Evolutionary conservation across 768 basidiomycete species (phyloP).

Genomic region (Amanita pallidorosea): DNA sequence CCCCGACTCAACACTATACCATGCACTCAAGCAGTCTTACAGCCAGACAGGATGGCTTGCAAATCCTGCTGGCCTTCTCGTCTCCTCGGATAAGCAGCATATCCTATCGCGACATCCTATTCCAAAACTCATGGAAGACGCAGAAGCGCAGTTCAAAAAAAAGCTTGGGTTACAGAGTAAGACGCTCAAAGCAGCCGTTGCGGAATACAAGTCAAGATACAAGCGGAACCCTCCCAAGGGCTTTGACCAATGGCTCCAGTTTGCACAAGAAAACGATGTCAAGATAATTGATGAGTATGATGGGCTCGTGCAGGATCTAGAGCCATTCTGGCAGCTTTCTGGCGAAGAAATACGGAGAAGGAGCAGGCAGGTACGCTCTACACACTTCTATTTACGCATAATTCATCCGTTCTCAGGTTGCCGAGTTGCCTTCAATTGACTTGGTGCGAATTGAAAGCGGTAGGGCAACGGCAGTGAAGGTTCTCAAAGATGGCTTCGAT

Average conservation of each 20-base stretch:
- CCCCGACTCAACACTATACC: constrained; percentile 9
- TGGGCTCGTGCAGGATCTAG: constrained; percentile 64
- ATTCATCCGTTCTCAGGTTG: constrained; percentile 34
- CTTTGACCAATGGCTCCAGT: constrained; percentile 86
- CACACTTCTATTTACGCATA: background rate
- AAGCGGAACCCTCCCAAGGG: constrained; percentile 74
- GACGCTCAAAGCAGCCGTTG: constrained; percentile 67
- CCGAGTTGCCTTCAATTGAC: constrained; percentile 74
- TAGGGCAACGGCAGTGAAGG: constrained; percentile 42
- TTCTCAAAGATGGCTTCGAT: constrained; percentile 41
- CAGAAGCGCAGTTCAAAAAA: constrained; percentile 58
- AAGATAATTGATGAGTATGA: constrained; percentile 90
- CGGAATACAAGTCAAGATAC: constrained; percentile 76
- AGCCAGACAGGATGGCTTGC: constrained; percentile 8
- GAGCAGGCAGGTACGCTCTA: constrained; percentile 38
- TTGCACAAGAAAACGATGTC: constrained; percentile 60
- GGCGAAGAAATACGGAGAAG: constrained; percentile 65
- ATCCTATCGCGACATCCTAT: constrained; percentile 58
- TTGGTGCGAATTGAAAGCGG: constrained; percentile 73
- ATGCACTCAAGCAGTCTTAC: background rate
- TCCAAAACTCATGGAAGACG: constrained; percentile 71
- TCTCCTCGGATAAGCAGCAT: constrained; percentile 8
- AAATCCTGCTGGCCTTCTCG: constrained; percentile 9
- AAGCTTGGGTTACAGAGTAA: constrained; percentile 69
- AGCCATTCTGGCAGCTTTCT: constrained; percentile 72